These are phyloP conservation scores for Tagetes erecta DNA, from an alignment of 129 eudicot species.

Conservation along the genomic window DNA sequence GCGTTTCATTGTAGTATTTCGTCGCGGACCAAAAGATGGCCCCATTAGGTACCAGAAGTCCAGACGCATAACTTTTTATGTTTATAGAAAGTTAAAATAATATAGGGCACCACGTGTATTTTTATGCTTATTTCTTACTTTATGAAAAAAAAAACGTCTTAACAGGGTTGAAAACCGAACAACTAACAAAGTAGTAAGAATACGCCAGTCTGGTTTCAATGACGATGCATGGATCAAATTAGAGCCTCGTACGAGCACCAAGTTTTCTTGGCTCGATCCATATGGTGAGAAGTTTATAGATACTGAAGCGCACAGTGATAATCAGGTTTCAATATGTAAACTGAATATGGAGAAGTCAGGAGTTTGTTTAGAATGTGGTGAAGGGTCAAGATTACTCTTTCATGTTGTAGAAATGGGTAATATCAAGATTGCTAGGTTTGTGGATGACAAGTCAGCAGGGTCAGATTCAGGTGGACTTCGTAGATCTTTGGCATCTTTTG, in stretches of 20 bases:
- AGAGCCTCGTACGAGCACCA: conserved; percentile 68
- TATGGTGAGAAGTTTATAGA: conserved; percentile 74
- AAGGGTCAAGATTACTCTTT: conserved; percentile 48
- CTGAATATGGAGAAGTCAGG: conserved; percentile 64
- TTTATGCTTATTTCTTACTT: conserved; percentile 23
- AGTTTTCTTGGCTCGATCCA: conserved; percentile 82
- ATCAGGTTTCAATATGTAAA: conserved; percentile 36
- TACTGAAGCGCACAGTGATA: conserved; percentile 43
- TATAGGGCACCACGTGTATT: background rate
- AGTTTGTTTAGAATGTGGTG: conserved; percentile 46
- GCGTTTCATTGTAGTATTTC: conserved; percentile 85
- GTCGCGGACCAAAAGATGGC: conserved; percentile 69
- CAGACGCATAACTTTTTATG: background rate
- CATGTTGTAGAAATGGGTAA: conserved; percentile 66
- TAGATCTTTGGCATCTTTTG: conserved; percentile 41
- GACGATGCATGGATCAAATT: conserved; percentile 63
- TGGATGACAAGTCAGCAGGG: conserved; percentile 40
- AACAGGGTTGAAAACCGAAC: conserved; percentile 93
- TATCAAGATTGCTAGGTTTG: conserved; percentile 69
- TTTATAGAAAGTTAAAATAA: conserved; percentile 6
- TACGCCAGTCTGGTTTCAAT: conserved; percentile 82
- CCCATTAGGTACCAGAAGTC: conserved; percentile 66
- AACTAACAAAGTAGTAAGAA: conserved; percentile 45
- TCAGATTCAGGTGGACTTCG: conserved; percentile 41
- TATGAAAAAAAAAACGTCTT: background rate